These are phyloP conservation scores for Centella asiatica DNA, from an alignment of 129 eudicot genomes.

Conservation along the genomic window DNA sequence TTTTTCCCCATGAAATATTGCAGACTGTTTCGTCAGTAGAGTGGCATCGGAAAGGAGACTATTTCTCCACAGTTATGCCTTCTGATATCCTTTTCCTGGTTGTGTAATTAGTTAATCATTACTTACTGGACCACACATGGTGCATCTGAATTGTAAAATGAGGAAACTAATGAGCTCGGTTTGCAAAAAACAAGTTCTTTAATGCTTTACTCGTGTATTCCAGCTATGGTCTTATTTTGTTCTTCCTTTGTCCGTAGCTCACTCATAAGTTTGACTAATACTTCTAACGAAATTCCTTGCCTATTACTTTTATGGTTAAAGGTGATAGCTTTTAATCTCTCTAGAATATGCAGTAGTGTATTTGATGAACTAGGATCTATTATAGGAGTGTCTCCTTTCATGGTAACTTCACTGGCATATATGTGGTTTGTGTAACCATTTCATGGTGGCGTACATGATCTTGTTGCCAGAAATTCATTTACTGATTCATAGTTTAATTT, in stretches of 20 bases:
- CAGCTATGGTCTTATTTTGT: neutral
- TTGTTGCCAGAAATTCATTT: too few species aligned
- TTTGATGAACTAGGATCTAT: neutral
- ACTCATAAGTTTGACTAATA: neutral
- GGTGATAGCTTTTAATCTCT: neutral
- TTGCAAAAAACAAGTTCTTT: too few species aligned
- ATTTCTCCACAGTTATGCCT: slow-evolving; percentile 90
- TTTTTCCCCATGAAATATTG: slow-evolving; percentile 28
- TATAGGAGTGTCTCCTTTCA: neutral
- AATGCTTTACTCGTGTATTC: too few species aligned
- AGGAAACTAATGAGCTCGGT: neutral
- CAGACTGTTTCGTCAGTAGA: slow-evolving; percentile 87
- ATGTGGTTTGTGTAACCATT: too few species aligned
- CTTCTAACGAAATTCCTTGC: neutral
- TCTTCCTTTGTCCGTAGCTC: neutral
- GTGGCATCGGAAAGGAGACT: slow-evolving; percentile 99
- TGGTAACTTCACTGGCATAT: too few species aligned
- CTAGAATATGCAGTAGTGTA: neutral
- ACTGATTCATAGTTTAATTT: too few species aligned
- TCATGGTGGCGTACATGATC: too few species aligned
- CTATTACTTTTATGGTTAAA: neutral
- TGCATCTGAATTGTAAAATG: neutral
- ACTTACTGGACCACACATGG: neutral
- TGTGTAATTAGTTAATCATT: neutral
- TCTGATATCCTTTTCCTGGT: slow-evolving; percentile 71